These are phyloP conservation scores for Leishmania arabica DNA, from an alignment of 208 protist species.

Conservation along the genomic window DNA sequence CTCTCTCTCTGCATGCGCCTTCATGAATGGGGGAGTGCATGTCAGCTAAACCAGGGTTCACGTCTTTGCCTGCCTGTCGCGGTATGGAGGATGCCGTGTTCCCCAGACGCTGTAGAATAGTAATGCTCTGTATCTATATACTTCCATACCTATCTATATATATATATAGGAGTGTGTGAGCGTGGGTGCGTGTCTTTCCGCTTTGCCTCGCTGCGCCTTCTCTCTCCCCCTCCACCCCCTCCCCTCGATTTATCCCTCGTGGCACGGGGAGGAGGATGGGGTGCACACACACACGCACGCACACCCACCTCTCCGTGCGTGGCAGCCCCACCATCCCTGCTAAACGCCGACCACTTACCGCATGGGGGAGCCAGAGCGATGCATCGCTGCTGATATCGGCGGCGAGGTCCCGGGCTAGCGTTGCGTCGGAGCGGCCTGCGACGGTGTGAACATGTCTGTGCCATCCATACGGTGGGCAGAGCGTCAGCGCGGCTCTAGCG, in stretches of 20 bases:
- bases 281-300: no score
- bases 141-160: neutral
- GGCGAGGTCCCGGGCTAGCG: neutral
- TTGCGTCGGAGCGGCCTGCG: neutral
- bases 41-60: neutral
- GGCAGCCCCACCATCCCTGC: neutral
- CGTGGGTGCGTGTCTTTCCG: neutral
- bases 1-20: neutral
- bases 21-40: neutral
- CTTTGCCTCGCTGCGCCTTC: neutral
- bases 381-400: neutral
- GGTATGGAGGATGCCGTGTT: neutral
- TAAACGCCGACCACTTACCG: neutral
- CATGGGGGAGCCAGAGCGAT: neutral
- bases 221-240: neutral
- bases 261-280: neutral
- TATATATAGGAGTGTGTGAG: neutral
- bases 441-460: neutral
- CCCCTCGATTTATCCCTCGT: neutral
- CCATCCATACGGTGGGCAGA: neutral
- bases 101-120: neutral
- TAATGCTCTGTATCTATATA: neutral
- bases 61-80: conserved; percentile 18
- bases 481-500: neutral
- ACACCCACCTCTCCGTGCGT: no score